Evolutionary conservation across 106 monocot genomes (phyloP).

Genomic region (Cymbidium sinense): DNA sequence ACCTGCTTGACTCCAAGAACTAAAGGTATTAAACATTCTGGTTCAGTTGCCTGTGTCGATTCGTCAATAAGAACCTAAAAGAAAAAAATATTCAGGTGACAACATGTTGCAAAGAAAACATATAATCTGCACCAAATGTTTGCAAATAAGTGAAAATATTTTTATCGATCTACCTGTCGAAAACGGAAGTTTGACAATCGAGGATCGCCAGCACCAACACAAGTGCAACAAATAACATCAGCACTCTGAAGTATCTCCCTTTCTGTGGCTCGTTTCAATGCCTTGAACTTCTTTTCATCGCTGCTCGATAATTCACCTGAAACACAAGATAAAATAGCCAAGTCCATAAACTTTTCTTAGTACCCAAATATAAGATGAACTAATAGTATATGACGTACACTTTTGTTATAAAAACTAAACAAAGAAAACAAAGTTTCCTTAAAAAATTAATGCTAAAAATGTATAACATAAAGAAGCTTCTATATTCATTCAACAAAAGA

Average conservation of each 20-base stretch:
- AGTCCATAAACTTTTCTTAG: background rate
- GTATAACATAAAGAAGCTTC: background rate
- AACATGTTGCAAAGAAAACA: background rate
- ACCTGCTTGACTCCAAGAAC: constrained; percentile 99
- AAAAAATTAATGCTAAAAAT: background rate
- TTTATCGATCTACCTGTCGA: constrained; percentile 58
- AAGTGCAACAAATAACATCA: constrained; percentile 99
- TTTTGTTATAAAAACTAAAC: background rate
- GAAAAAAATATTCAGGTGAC: background rate
- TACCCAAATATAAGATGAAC: background rate
- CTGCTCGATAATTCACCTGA: constrained; percentile 87
- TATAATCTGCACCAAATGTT: background rate
- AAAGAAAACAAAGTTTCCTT: background rate
- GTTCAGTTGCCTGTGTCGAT: constrained; percentile 97
- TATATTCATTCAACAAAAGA: background rate
- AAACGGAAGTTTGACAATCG: constrained; percentile 90
- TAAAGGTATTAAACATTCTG: constrained; percentile 95
- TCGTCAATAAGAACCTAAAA: constrained; percentile 94
- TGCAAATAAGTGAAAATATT: background rate
- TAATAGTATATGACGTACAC: background rate
- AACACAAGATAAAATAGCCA: background rate
- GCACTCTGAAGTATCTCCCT: constrained; percentile 97
- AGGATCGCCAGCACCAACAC: constrained; percentile 99
- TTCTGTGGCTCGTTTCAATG: constrained; percentile 95
- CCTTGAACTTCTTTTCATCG: constrained; percentile 98